These are phyloP conservation scores for Pelargonium hybrid DNA, from an alignment of 441 rosid species.

Conservation along the genomic window DNA sequence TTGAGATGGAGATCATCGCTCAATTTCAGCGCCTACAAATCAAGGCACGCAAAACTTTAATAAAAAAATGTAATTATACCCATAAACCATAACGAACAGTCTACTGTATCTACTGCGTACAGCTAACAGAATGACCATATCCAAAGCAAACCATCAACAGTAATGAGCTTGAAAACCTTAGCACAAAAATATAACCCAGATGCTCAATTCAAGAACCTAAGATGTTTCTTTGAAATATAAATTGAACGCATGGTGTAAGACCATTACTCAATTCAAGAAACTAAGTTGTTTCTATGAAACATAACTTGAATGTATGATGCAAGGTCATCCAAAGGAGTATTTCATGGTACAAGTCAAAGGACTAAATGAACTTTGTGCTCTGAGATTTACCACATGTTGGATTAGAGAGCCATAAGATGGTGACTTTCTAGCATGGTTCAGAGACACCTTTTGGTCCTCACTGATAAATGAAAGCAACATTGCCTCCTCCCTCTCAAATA, in stretches of 20 bases:
- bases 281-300: not conserved
- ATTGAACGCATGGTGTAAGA: no score
- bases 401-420: not conserved
- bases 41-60: constrained; percentile 10
- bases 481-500: not conserved
- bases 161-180: not conserved
- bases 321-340: no score
- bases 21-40: constrained; percentile 56
- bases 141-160: not conserved
- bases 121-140: not conserved
- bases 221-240: not conserved
- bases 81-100: no score
- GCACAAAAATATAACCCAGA: not conserved
- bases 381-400: not conserved
- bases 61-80: not conserved
- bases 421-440: not conserved
- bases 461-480: not conserved
- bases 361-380: not conserved
- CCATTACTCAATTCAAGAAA: not conserved
- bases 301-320: no score
- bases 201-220: not conserved
- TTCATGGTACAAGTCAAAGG: no score
- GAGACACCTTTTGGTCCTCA: not conserved
- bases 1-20: constrained; percentile 90
- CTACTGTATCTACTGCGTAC: not conserved